These are phyloP conservation scores for Suillus tomentosus DNA, from an alignment of 768 basidiomycete species.

Conservation along the genomic window DNA sequence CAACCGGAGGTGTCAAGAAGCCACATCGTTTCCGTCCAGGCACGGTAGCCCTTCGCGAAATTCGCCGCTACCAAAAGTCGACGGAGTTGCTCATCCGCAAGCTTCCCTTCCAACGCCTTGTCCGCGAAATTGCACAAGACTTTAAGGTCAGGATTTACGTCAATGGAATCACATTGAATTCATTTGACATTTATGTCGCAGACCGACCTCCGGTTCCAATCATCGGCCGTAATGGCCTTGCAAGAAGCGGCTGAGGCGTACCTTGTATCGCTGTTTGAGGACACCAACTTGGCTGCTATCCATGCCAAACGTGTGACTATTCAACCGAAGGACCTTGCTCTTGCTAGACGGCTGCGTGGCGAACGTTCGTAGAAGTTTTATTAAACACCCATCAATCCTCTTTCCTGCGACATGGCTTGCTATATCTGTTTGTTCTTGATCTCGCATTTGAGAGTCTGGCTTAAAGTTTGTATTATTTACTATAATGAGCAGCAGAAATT, in stretches of 20 bases:
- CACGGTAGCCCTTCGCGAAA: slow-evolving; percentile 90
- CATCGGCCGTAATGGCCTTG: slow-evolving; percentile 83
- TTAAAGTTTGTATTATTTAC: neutral
- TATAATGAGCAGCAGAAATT: neutral
- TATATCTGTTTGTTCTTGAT: neutral
- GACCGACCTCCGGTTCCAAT: slow-evolving; percentile 89
- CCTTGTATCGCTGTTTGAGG: slow-evolving; percentile 79
- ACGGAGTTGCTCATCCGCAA: slow-evolving; percentile 86
- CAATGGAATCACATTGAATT: neutral
- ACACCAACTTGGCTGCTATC: slow-evolving; percentile 79
- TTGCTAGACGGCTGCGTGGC: slow-evolving; percentile 75
- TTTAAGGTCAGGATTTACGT: slow-evolving; percentile 63
- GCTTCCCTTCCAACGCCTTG: slow-evolving; percentile 87
- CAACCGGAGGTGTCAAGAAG: slow-evolving; percentile 91
- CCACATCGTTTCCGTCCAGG: slow-evolving; percentile 83
- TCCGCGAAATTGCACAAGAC: slow-evolving; percentile 89
- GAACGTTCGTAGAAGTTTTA: slow-evolving; percentile 59
- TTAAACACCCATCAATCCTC: neutral
- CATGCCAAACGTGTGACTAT: slow-evolving; percentile 81
- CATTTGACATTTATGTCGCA: slow-evolving; percentile 22
- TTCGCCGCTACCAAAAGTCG: slow-evolving; percentile 86
- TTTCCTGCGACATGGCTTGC: neutral
- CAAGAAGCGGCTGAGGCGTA: slow-evolving; percentile 87
- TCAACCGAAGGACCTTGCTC: slow-evolving; percentile 79
- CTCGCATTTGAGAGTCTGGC: neutral